Evolutionary conservation across 129 eudicot genomes (phyloP), one percentile per base, ranked within the genome.

Genomic region (Arctium lappa): DNA sequence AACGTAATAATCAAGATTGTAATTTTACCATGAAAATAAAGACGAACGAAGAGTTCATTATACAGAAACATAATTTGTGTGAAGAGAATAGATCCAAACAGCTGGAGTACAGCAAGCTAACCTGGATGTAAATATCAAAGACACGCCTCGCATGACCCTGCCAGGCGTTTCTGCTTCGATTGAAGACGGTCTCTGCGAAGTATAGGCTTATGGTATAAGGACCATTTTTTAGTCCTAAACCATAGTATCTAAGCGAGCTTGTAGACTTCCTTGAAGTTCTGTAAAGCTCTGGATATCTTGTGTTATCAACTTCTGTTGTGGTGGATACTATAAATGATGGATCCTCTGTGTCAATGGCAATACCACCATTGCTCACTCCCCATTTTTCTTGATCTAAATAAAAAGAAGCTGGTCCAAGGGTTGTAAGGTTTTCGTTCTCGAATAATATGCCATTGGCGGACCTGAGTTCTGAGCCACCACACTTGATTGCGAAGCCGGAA

Each of bases 91-190:
- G 70, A 63, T 63, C 70, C 70, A 63, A 63, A 66, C 71, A 18
- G 33, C 34, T n/a, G 69, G 65, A 74, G 65, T 31, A 12, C 46
- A 18, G 36, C 69, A 62, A 36, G n/a, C 73, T 78, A 72, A 89
- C 92, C 92, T 89, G 92, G 72, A 89, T 82, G 79, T 78, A 82
- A 65, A 89, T 89, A 80, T 87, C 89, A 87, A 89, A 89, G 83
- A 87, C 72, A 79, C 90, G 92, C 77, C 92, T 89, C 50, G 82
- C 87, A 34, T 78, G 86, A 60, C 87, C 84, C 76, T 79, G 85
- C 90, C 90, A 89, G n/a, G 83, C 80, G 71, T 36, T 60, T 22
- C 78, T 82, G 74, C 72, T 82, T 29, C 73, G 73, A 79, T 84
- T 89, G 63, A 81, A 53, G 30, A 87, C 82, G 0, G 84, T 87